phyloP scores from a whole-genome alignment of 768 basidiomycete genomes.

The Suillus americanus region DNA sequence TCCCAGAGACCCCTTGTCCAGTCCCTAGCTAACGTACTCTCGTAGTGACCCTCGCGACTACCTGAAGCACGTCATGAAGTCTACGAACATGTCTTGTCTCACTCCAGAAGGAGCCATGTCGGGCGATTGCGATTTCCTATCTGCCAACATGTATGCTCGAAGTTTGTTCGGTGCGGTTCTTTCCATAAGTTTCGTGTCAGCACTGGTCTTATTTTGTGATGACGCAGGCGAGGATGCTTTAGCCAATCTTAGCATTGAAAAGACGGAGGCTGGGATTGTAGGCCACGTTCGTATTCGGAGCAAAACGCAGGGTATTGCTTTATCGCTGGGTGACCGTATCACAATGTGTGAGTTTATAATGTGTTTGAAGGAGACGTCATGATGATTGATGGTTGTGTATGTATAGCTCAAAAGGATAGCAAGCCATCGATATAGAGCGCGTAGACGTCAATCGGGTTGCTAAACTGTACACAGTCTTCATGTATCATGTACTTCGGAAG shows the following conservation, averaged over 20 bases:
- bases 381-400: background rate
- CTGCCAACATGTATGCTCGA: slow-evolving; percentile 90
- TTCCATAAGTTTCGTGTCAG: background rate
- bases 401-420: background rate
- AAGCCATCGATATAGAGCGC: background rate
- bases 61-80: slow-evolving; percentile 74
- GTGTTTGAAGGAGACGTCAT: background rate
- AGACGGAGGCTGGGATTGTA: slow-evolving; percentile 68
- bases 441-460: background rate
- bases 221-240: slow-evolving; percentile 82
- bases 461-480: background rate
- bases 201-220: background rate
- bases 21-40: background rate
- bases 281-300: slow-evolving; percentile 76
- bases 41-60: slow-evolving; percentile 78
- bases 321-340: background rate
- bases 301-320: slow-evolving; percentile 93
- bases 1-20: background rate
- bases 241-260: slow-evolving; percentile 87
- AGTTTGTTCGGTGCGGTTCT: slow-evolving; percentile 74
- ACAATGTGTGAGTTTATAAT: background rate
- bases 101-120: slow-evolving; percentile 82
- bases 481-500: background rate
- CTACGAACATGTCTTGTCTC: slow-evolving; percentile 93
- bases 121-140: slow-evolving; percentile 92